Conservation (phyloP, 495 filamentous ascomycete species). For the Umbilicaria muhlenbergii region DNA sequence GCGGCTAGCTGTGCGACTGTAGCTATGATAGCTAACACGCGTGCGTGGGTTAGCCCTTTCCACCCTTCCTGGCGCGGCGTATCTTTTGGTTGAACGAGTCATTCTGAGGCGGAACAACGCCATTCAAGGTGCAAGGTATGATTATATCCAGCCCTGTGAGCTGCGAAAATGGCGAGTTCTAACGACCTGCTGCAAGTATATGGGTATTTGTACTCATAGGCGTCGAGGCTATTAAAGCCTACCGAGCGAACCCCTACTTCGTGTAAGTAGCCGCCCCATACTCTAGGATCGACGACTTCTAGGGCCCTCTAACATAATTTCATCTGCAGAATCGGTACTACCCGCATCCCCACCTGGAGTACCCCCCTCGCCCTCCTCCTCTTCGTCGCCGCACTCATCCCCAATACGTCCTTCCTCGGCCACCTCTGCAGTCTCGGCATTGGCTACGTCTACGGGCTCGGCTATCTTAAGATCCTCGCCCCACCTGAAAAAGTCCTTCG, state of each 20-base stretch:
- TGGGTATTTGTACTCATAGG: slow-evolving; percentile 84
- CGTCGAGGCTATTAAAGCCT: slow-evolving; percentile 70
- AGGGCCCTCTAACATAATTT: not conserved
- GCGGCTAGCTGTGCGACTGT: not conserved
- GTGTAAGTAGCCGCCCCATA: slow-evolving; percentile 20
- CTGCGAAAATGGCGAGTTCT: not conserved
- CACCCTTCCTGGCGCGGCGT: slow-evolving; percentile 59
- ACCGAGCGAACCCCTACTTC: slow-evolving; percentile 58
- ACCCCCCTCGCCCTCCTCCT: slow-evolving; percentile 64
- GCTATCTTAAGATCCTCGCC: slow-evolving; percentile 70
- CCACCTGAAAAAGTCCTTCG: slow-evolving; percentile 69
- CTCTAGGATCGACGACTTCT: slow-evolving; percentile 14
- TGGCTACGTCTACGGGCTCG: slow-evolving; percentile 72
- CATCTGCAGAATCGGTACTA: slow-evolving; percentile 34
- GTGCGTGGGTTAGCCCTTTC: slow-evolving; percentile 48
- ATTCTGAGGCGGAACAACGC: slow-evolving; percentile 48
- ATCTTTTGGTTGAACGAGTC: slow-evolving; percentile 52
- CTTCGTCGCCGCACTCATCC: slow-evolving; percentile 55
- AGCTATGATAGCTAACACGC: slow-evolving; percentile 6
- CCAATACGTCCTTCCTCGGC: slow-evolving; percentile 68
- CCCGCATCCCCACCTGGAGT: slow-evolving; percentile 80
- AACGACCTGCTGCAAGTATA: slow-evolving; percentile 33
- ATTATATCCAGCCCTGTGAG: slow-evolving; percentile 5
- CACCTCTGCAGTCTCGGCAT: slow-evolving; percentile 68
- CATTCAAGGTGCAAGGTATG: slow-evolving; percentile 71